Conservation (phyloP, 805 yeast species). For the Diddensiella transvaalensis region DNA sequence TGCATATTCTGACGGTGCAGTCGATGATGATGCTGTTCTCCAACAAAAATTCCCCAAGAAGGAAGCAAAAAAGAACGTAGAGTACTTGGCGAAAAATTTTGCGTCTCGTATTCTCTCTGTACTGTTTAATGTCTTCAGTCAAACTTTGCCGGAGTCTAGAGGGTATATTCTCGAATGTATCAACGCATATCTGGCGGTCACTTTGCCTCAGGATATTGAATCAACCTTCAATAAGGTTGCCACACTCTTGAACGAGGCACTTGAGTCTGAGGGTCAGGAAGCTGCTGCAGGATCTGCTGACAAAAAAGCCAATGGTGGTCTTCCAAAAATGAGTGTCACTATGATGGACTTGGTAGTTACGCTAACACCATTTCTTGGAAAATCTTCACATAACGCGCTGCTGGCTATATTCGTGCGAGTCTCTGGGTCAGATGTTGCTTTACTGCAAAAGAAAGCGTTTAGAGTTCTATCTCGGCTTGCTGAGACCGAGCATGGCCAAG, state of each 20-base stretch:
- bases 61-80: conserved; percentile 54
- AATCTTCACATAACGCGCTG: conserved; percentile 63
- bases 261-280: conserved; percentile 51
- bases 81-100: conserved; percentile 50
- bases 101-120: conserved; percentile 80
- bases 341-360: conserved; percentile 89
- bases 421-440: conserved; percentile 51
- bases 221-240: conserved; percentile 84
- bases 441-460: conserved; percentile 85
- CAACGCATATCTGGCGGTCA: conserved; percentile 70
- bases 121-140: conserved; percentile 87
- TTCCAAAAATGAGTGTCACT: conserved; percentile 64
- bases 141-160: conserved; percentile 79
- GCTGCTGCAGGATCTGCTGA: conserved; percentile 35
- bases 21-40: conserved; percentile 53
- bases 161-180: conserved; percentile 83
- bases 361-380: conserved; percentile 81
- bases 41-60: conserved; percentile 57
- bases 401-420: conserved; percentile 75
- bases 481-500: conserved; percentile 63
- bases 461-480: conserved; percentile 60
- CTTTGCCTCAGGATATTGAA: conserved; percentile 62
- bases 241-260: conserved; percentile 65
- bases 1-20: conserved; percentile 58
- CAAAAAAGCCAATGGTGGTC: conserved; percentile 32